Evolutionary conservation across 129 eudicot genomes (phyloP), one percentile per base, ranked within the genome.

Genomic region (Tanacetum coccineum): DNA sequence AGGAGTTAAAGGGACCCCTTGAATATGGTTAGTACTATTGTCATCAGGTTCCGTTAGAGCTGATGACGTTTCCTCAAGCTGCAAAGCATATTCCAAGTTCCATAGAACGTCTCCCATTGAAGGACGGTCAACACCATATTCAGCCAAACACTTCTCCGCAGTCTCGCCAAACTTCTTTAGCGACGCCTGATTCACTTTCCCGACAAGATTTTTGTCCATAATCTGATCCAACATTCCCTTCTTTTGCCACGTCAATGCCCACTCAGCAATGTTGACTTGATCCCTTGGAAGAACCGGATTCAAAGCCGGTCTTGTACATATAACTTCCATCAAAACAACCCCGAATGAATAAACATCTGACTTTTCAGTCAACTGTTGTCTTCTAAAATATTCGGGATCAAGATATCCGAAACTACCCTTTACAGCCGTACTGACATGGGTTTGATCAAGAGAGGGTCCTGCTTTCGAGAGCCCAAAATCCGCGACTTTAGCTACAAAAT

Each of bases 361-460:
- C 14, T 71, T 65, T 42, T 72, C 60, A 12, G 74, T 66, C 12
- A 72, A 44, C n/a, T 78, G 70, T 25, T 72, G 81, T 6, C 81
- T 44, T 70, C 76, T 39, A 44, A 76, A 76, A 70, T 76, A 76
- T 12, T 76, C 81, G 3, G 81, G 81, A 55, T 76, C 81, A 6
- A 76, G 76, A 46, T 76, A 76, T 46, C 81, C 81, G 14, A 76
- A 76, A 70, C 81, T 76, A 62, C 81, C 81, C 62, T 77, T 88
- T 13, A 88, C 96, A 0, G 89, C 96, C 0, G 96, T 89, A 69
- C 96, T 89, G 21, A 89, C 96, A 26, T 89, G 96, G 15, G 96
- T 89, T 59, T 89, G 89, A 64, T 89, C 96, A 63, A 89, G 66
- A 13, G 93, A 52, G 9, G 93, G 96, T 15, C 93, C 96, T 1